Evolutionary conservation across 306 rosid species (phyloP), one percentile per base, ranked within the genome.

Genomic region (Luffa aegyptiaca): DNA sequence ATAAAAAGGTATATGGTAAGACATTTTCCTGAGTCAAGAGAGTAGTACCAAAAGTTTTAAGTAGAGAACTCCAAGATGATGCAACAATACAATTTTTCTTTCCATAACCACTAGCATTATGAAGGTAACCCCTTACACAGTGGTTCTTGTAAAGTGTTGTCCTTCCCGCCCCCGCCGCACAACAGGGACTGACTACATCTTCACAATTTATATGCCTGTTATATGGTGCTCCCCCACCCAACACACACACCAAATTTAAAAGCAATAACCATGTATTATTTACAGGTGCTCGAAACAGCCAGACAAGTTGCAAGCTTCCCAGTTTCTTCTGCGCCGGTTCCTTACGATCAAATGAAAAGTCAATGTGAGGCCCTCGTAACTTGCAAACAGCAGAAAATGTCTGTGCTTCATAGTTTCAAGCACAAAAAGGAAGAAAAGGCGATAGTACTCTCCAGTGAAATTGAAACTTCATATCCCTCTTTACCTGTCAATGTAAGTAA

Each of bases 321-420:
- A 12, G 76, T 81, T 81, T 89, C 99, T 77, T 77, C 94, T 41
- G 81, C 82, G 14, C 94, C 97, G 1, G 80, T 93, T 69, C 91
- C 97, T 69, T 95, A 91, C 73, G 97, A 93, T 81, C 92, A 93
- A 85, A 90, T 95, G 97, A 95, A 93, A 89, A 88, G 88, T 84
- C 99, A 91, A 82, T 93, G 99, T 42, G 97, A 93, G 85, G 97
- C 97, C 83, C 97, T 95, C 75, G 96, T 87, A 51, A 85, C 85
- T 0, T 97, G 96, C 51, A 93, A 90, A 84, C 96, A 90, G 66
- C 87, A 89, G 84, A 95, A 93, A 84, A 91, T 93, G 97, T 88
- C 97, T 56, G 88, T 89, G 81, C 96, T 95, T 82, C 93, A 90
- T 75, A 91, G 92, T 88, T 87, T 91, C 90, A 88, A 91, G 84